Percentiles rank a stretch among this genome's conserved stretches.
phyloP scores from a whole-genome alignment of 768 basidiomycete species.

The Mrakia gelida region DNA sequence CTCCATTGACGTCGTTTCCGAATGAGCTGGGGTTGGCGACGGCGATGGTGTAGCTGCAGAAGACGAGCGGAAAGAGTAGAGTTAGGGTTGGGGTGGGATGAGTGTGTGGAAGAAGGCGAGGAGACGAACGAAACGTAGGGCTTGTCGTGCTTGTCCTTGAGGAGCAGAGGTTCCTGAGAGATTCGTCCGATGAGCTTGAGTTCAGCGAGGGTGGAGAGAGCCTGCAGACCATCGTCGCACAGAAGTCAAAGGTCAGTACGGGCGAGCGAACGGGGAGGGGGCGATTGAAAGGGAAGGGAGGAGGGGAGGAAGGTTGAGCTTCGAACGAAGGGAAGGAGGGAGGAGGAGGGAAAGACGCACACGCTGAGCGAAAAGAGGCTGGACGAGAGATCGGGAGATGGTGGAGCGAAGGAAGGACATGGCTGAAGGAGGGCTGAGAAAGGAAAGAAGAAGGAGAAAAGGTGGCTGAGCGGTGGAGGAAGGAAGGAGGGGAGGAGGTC shows the following conservation, averaged over 20 bases:
- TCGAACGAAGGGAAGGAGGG: not conserved
- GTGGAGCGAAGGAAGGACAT: slow-evolving; percentile 8
- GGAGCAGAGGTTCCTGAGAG: not conserved
- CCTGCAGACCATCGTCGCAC: not conserved
- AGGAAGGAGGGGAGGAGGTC: not conserved
- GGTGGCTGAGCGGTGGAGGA: not conserved
- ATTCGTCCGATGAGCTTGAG: slow-evolving; percentile 7
- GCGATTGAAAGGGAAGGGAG: not conserved
- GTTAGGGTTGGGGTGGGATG: not conserved
- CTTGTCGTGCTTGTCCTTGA: not conserved
- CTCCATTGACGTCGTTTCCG: not conserved
- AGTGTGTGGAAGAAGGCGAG: not conserved
- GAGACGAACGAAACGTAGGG: not conserved
- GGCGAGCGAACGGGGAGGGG: too few species aligned
- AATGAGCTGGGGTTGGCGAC: not conserved
- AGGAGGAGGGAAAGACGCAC: not conserved
- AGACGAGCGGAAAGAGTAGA: not conserved
- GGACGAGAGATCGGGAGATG: not conserved
- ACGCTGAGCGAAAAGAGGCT: not conserved
- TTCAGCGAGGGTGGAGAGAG: not conserved
- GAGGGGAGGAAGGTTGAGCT: not conserved
- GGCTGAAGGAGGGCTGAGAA: too few species aligned
- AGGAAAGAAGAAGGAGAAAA: not conserved
- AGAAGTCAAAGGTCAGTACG: too few species aligned
- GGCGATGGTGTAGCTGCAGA: slow-evolving; percentile 6